Conservation (phyloP, 2,329 filamentous ascomycete genomes). For the Clonostachys sp. region DNA sequence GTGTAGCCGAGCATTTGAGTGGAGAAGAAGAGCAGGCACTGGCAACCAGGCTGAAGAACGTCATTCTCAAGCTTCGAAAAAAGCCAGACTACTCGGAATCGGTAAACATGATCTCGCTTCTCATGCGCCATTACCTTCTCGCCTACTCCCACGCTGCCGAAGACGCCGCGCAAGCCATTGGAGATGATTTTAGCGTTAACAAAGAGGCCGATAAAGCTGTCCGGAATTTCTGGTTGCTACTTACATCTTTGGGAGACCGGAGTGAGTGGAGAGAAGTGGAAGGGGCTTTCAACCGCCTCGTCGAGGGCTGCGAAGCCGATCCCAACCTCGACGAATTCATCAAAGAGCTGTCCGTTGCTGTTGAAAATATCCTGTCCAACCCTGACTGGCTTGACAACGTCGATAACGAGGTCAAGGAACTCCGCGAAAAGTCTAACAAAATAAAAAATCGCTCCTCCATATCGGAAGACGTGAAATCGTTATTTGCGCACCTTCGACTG, state of each 20-base stretch:
- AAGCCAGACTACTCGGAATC: slow-evolving; percentile 82
- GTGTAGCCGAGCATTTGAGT: slow-evolving; percentile 67
- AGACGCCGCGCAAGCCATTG: slow-evolving; percentile 60
- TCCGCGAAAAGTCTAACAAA: slow-evolving; percentile 54
- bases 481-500: slow-evolving; percentile 64
- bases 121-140: slow-evolving; percentile 74
- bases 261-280: slow-evolving; percentile 74
- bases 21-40: slow-evolving; percentile 72
- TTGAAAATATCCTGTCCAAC: slow-evolving; percentile 80
- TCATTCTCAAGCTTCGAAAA: slow-evolving; percentile 68
- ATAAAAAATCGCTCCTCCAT: slow-evolving; percentile 64
- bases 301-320: slow-evolving; percentile 71
- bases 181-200: slow-evolving; percentile 71
- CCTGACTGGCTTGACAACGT: slow-evolving; percentile 80
- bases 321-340: slow-evolving; percentile 79
- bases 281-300: slow-evolving; percentile 60
- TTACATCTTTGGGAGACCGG: slow-evolving; percentile 74
- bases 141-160: slow-evolving; percentile 72
- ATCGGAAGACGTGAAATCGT: slow-evolving; percentile 65
- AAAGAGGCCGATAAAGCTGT: slow-evolving; percentile 70
- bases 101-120: slow-evolving; percentile 69
- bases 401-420: slow-evolving; percentile 45
- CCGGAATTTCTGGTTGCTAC: slow-evolving; percentile 73
- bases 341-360: slow-evolving; percentile 64
- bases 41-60: slow-evolving; percentile 69